These are phyloP conservation scores for Ustilago cynodontis DNA, from an alignment of 1,284 basidiomycete species.

Conservation along the genomic window DNA sequence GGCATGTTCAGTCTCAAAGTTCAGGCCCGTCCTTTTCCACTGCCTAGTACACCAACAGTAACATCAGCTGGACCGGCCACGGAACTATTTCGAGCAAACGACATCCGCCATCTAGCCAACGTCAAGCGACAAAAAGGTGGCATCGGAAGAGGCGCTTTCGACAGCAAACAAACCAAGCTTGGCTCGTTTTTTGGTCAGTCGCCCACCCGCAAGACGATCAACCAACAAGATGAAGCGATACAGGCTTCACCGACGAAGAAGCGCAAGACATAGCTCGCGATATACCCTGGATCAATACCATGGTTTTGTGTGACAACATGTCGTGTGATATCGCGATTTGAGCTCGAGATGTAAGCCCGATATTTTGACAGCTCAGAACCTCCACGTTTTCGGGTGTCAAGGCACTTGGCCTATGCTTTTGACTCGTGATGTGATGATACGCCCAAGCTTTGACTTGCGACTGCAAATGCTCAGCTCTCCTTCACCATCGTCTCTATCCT, in stretches of 20 bases:
- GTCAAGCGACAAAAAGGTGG: slow-evolving; percentile 48
- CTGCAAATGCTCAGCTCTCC: not conserved
- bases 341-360: not conserved
- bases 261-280: slow-evolving; percentile 21
- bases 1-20: slow-evolving; percentile 55
- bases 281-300: slow-evolving; percentile 6
- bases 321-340: not conserved
- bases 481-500: not conserved
- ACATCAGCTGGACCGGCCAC: not conserved
- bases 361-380: not conserved
- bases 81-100: slow-evolving; percentile 41
- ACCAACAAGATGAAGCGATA: not conserved
- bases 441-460: not conserved
- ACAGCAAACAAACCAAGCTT: slow-evolving; percentile 37
- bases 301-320: not conserved
- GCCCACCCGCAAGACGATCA: not conserved
- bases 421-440: not conserved
- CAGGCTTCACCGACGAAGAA: slow-evolving; percentile 24
- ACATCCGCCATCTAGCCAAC: slow-evolving; percentile 29
- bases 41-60: not conserved
- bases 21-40: not conserved
- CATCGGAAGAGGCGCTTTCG: slow-evolving; percentile 35
- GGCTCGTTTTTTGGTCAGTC: slow-evolving; percentile 32
- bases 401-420: not conserved
- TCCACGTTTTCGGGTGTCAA: not conserved